Percentiles rank a stretch among this genome's conserved stretches.
phyloP scores from a whole-genome alignment of 768 basidiomycete species.

The Lentinula aciculospora region DNA sequence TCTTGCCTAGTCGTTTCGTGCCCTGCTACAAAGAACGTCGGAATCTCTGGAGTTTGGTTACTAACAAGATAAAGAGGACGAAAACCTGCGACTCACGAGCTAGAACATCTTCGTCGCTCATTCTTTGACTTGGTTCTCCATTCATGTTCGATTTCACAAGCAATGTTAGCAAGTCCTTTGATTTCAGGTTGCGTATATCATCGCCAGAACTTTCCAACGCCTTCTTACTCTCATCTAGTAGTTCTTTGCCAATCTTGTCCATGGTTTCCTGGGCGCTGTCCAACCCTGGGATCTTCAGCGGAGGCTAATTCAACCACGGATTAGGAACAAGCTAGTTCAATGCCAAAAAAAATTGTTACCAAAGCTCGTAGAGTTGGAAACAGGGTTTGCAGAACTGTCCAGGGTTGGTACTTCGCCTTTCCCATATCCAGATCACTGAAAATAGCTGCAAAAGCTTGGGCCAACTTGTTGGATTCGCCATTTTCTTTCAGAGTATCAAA shows the following conservation, averaged over 20 bases:
- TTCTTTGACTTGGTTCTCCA: constrained; percentile 46
- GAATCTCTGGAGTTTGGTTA: constrained; percentile 26
- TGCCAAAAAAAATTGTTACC: constrained; percentile 22
- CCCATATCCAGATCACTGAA: constrained; percentile 23
- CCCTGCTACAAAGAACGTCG: constrained; percentile 39
- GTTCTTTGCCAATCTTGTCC: constrained; percentile 40
- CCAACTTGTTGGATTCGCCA: constrained; percentile 40
- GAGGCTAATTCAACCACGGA: constrained; percentile 27
- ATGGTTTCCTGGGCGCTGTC: constrained; percentile 34
- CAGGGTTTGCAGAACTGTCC: constrained; percentile 25
- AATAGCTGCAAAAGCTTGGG: constrained; percentile 44
- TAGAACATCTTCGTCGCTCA: constrained; percentile 61
- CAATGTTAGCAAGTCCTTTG: constrained; percentile 53
- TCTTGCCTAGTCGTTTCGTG: constrained; percentile 31
- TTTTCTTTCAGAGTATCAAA: constrained; percentile 22
- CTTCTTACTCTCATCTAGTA: constrained; percentile 46
- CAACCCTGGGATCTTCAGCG: constrained; percentile 21
- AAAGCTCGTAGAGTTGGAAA: constrained; percentile 33
- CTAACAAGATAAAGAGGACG: not conserved
- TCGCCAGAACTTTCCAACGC: constrained; percentile 14
- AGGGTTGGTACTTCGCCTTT: constrained; percentile 25
- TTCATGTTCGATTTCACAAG: constrained; percentile 63
- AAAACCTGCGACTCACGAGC: constrained; percentile 26
- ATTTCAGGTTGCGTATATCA: constrained; percentile 23
- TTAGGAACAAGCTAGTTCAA: constrained; percentile 44